phyloP scores from a whole-genome alignment of 768 basidiomycete genomes.

The Pleurotus platypus region DNA sequence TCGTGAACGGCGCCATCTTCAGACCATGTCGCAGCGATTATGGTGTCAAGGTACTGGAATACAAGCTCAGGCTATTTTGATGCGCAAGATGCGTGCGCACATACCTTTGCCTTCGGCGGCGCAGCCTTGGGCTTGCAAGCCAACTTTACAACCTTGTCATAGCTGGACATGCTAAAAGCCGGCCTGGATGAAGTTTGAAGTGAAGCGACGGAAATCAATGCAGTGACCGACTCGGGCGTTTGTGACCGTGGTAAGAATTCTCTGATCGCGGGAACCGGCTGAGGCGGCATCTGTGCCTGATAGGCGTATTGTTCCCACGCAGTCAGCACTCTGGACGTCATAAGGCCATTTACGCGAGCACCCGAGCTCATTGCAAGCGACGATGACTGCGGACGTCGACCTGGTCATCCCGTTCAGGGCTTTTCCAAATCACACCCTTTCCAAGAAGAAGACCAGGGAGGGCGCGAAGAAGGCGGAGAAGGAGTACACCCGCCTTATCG shows the following conservation, averaged over 20 bases:
- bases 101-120: conserved; percentile 91
- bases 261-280: neutral
- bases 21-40: conserved; percentile 95
- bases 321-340: neutral
- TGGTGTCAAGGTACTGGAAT: conserved; percentile 88
- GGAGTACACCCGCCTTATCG: conserved; percentile 65
- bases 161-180: conserved; percentile 58
- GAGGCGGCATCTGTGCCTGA: too few species aligned
- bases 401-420: conserved; percentile 71
- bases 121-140: conserved; percentile 98
- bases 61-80: too few species aligned
- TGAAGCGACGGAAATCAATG: neutral
- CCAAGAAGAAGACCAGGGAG: conserved; percentile 60
- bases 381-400: conserved; percentile 60
- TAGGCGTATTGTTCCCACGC: too few species aligned
- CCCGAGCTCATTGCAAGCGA: neutral
- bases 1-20: conserved; percentile 93
- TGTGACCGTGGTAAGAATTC: neutral
- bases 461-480: conserved; percentile 61
- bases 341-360: neutral
- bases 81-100: neutral
- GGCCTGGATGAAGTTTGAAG: neutral
- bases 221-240: neutral
- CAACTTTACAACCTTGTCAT: conserved; percentile 90
- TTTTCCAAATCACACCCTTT: conserved; percentile 34